A percentile compares a stretch with the other conserved stretches of the same genome.
These are phyloP conservation scores for Noccaea caerulescens DNA, from an alignment of 345 rosid species.

Conservation along the genomic window DNA sequence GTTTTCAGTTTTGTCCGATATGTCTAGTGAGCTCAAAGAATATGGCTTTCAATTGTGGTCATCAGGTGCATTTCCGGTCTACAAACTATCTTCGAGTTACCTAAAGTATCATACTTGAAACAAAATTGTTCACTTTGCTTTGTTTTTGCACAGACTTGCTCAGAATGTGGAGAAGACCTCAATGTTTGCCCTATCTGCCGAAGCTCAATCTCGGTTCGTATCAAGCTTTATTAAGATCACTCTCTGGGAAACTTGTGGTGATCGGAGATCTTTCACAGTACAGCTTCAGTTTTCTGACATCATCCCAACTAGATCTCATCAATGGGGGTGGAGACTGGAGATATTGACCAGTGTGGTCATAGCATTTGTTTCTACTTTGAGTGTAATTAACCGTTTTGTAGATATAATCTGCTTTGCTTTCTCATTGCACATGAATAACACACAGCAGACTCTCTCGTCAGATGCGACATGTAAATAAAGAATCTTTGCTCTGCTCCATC, in stretches of 20 bases:
- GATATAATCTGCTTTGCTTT: slow-evolving; percentile 28
- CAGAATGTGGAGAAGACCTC: slow-evolving; percentile 80
- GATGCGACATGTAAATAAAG: slow-evolving; percentile 30
- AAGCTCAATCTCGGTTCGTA: slow-evolving; percentile 61
- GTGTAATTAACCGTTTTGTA: neutral
- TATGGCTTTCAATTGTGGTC: slow-evolving; percentile 98
- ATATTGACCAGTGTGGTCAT: slow-evolving; percentile 17
- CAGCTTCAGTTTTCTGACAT: slow-evolving; percentile 2
- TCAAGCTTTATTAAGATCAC: slow-evolving; percentile 66
- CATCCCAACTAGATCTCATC: slow-evolving; percentile 22
- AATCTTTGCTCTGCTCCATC: slow-evolving; percentile 12
- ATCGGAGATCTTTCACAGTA: slow-evolving; percentile 19
- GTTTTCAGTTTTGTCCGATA: slow-evolving; percentile 68
- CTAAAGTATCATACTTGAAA: slow-evolving; percentile 4
- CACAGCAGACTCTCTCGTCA: slow-evolving; percentile 12
- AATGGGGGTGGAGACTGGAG: slow-evolving; percentile 15
- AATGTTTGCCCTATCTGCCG: slow-evolving; percentile 81
- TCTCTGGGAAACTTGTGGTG: slow-evolving; percentile 3
- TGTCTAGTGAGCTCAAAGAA: slow-evolving; percentile 67
- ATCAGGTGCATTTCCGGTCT: slow-evolving; percentile 41
- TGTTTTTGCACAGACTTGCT: slow-evolving; percentile 63
- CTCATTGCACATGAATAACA: slow-evolving; percentile 16
- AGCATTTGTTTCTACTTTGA: slow-evolving; percentile 18
- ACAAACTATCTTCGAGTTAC: neutral
- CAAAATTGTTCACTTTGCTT: neutral